Base-by-base conservation (phyloP, 768 basidiomycete genomes). In the Omphalotus guepiniiformis region DNA sequence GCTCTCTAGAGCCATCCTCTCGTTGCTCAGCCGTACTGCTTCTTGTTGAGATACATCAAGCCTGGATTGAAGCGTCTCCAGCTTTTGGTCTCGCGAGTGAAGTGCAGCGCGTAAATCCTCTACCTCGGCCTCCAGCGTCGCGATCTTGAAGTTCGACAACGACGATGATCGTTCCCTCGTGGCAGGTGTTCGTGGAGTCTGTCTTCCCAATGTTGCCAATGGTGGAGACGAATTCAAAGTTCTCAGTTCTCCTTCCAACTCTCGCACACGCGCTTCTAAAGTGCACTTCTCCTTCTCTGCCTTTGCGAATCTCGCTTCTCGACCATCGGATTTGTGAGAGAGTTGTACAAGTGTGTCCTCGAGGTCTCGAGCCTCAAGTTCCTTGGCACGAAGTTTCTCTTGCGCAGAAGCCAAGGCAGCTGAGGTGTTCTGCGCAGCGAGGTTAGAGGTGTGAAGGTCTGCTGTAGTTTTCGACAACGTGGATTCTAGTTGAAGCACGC, bases 161-260 rank as follows among this genome's bases (percentile, higher is more conserved):
- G 82, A 83, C 1, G 83, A 82, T 18, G 84, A 81, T 18, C 82
- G 74, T 26, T 74, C 71, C 23, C 79, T 73, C n/a, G n/a, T n/a
- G 18, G 68, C 60, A 43, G 60, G 53, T 38, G 61, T 61, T 46
- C 64, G 69, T 36, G 63, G 64, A 42, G 61, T 53, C 4, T 56
- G 54, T n/a, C 53, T 48, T 34, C 52, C 27, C 23, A 22, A 25
- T 29, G 65, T 59, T 19, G 63, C 57, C 48, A 68, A 59, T 36
- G 63, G 56, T 49, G 68, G 49, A 37, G 68, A 55, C 32, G 58
- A 58, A 40, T 56, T 62, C 48, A 58, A 58, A 28, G 72, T 70
- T 51, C 55, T 71, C 43, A 63, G 50, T 53, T 67, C 70, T 50
- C 47, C 64, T 56, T 85, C 75, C 34, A 86, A 67, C 55, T 85